Evolutionary conservation across 1,139 yeast species (phyloP).

Genomic region (Zygosaccharomyces sapae): DNA sequence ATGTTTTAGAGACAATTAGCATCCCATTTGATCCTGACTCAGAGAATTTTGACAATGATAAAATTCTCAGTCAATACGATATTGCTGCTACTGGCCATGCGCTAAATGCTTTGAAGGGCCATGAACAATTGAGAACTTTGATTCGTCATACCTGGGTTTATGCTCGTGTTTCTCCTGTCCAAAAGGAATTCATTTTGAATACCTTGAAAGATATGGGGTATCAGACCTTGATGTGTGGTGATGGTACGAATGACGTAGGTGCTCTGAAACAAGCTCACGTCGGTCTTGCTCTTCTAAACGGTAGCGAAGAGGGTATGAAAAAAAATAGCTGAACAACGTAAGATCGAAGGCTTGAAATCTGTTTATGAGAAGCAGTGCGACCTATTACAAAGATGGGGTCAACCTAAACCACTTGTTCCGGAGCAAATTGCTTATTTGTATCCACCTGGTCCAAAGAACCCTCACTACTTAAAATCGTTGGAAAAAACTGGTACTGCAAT

Average conservation of each 20-base stretch:
- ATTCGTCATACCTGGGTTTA: conserved; percentile 93
- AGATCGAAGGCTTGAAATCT: conserved; percentile 57
- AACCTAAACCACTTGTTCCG: conserved; percentile 83
- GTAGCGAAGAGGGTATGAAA: conserved; percentile 92
- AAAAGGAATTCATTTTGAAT: conserved; percentile 85
- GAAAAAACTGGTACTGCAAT: conserved; percentile 76
- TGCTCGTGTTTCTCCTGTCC: conserved; percentile 96
- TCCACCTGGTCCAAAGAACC: conserved; percentile 93
- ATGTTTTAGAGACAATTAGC: conserved; percentile 68
- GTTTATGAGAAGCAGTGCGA: conserved; percentile 83
- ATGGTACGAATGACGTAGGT: conserved; percentile 99
- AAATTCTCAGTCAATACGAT: conserved; percentile 65
- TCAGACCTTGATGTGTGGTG: conserved; percentile 98
- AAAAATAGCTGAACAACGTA: conserved; percentile 79
- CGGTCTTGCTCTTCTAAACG: conserved; percentile 94
- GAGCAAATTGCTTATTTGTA: conserved; percentile 82
- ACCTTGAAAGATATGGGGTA: conserved; percentile 85
- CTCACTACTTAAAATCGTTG: conserved; percentile 80
- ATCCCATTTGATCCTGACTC: conserved; percentile 61
- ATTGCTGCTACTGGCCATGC: conserved; percentile 95
- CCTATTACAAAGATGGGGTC: conserved; percentile 74
- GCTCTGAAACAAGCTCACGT: conserved; percentile 98
- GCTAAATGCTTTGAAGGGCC: conserved; percentile 57
- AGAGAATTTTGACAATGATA: conserved; percentile 51
- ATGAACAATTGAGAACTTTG: conserved; percentile 63